Base-by-base conservation (phyloP, 495 filamentous ascomycete species). In the Parachaetomium inaequale region DNA sequence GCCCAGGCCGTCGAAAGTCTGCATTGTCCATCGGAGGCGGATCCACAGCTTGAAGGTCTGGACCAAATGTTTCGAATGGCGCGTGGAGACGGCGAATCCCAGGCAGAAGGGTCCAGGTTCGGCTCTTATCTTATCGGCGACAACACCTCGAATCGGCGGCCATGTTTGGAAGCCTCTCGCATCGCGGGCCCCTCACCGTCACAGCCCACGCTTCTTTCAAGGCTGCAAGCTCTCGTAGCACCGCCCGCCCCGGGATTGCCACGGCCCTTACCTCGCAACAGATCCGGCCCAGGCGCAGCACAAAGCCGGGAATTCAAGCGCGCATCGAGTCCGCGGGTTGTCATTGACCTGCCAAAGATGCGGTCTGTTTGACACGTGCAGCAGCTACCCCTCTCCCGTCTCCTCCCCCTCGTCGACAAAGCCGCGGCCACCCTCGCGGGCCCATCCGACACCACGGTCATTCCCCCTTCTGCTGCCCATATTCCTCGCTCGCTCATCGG, bases 351-450 rank as follows among this genome's bases (percentile, higher is more conserved):
- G 21, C 12, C 23, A 26, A 55, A 56, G 26, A 60, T 64, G 62
- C 62, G 4, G 51, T 29, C 32, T 0, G 26, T n/a, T 29, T 60
- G 50, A 60, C 43, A 53, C 38, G 17, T 19, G 29, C 56, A 29
- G 29, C 50, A 25, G 56, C 62, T 47, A 50, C 57, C 62, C 51
- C 47, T 49, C 62, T 49, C 43, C 40, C 11, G 15, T 56, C 47
- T 34, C 51, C 26, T 31, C 43, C 49, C 31, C 50, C 32, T 51
- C 29, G 23, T 29, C 50, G 23, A 49, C 57, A 55, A 64, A 59
- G 43, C 62, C 50, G n/a, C 43, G 1, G 3, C 40, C 11, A 8
- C 15, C 15, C n/a, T 42, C 4, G 26, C 26, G 21, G 31, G 26
- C 6, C 5, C 7, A 19, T 19, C 26, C 25, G 40, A 45, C 42